Evolutionary conservation across 1,284 basidiomycete species (phyloP).

Genomic region (Paramarasmius palmivorus): DNA sequence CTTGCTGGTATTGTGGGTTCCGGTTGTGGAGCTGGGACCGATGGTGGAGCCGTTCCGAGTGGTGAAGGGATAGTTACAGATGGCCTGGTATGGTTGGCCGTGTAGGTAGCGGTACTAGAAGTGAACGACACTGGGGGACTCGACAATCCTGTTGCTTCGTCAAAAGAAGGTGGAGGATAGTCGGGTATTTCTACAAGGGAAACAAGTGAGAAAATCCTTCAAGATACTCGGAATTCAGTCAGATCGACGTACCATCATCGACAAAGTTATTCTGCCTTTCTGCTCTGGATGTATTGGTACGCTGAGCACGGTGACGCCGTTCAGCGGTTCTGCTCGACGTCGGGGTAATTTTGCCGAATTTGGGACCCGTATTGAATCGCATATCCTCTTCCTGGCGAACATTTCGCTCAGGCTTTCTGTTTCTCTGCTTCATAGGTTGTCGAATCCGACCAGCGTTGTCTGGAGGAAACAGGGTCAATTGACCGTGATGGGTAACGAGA

Average conservation of each 20-base stretch:
- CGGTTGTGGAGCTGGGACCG: conserved; percentile 9
- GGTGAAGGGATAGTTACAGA: background rate
- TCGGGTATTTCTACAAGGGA: conserved; percentile 42
- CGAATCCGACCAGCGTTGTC: conserved; percentile 56
- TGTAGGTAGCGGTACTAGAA: conserved; percentile 30
- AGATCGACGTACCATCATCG: conserved; percentile 17
- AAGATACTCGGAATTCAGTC: background rate
- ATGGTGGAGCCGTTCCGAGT: conserved; percentile 16
- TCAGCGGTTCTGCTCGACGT: conserved; percentile 20
- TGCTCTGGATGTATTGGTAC: conserved; percentile 16
- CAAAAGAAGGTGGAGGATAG: conserved; percentile 60
- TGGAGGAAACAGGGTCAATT: conserved; percentile 47
- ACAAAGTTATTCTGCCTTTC: conserved; percentile 16
- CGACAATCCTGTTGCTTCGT: conserved; percentile 54
- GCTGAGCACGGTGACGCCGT: conserved; percentile 21
- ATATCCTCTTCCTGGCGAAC: conserved; percentile 28
- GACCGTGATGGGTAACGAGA: conserved; percentile 54
- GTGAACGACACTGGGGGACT: conserved; percentile 30
- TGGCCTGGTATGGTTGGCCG: conserved; percentile 16
- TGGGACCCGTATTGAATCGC: conserved; percentile 38
- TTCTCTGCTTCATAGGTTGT: conserved; percentile 44
- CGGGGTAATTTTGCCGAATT: conserved; percentile 11
- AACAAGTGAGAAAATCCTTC: background rate
- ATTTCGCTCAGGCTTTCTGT: conserved; percentile 18
- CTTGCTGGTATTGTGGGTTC: conserved; percentile 2